phyloP scores from a whole-genome alignment of 345 rosid genomes.

The Lumnitzera littorea region DNA sequence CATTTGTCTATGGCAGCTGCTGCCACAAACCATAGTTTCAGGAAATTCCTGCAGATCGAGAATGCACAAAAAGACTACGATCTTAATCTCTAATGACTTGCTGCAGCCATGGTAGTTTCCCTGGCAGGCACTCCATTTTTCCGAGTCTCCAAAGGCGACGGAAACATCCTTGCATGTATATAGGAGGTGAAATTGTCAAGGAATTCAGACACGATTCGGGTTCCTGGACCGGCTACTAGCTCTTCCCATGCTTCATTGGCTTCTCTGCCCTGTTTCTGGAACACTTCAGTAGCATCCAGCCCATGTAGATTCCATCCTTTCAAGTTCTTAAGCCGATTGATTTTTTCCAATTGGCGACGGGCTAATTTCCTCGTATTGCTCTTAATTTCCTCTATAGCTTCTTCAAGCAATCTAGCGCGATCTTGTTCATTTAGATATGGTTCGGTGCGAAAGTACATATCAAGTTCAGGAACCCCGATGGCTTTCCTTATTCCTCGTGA shows the following conservation, averaged over 20 bases:
- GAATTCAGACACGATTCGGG: conserved; percentile 46
- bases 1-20: too few species aligned
- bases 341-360: conserved; percentile 56
- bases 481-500: conserved; percentile 44
- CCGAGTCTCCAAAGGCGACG: conserved; percentile 1
- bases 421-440: conserved; percentile 19
- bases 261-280: conserved; percentile 24
- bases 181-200: conserved; percentile 15
- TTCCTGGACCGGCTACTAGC: conserved; percentile 48
- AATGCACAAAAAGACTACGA: too few species aligned
- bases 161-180: conserved; percentile 1
- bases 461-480: conserved; percentile 74
- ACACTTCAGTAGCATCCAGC: conserved; percentile 62
- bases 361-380: conserved; percentile 47
- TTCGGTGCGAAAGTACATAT: conserved; percentile 39
- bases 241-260: conserved; percentile 62
- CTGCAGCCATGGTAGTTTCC: too few species aligned
- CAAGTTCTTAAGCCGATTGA: conserved; percentile 31
- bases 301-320: conserved; percentile 64
- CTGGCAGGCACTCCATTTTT: background rate
- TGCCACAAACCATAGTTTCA: too few species aligned
- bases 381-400: conserved; percentile 51
- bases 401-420: conserved; percentile 22
- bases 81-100: too few species aligned
- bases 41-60: too few species aligned